phyloP scores from a whole-genome alignment of 2,329 filamentous ascomycete species.

The Botryotinia narcissicola region DNA sequence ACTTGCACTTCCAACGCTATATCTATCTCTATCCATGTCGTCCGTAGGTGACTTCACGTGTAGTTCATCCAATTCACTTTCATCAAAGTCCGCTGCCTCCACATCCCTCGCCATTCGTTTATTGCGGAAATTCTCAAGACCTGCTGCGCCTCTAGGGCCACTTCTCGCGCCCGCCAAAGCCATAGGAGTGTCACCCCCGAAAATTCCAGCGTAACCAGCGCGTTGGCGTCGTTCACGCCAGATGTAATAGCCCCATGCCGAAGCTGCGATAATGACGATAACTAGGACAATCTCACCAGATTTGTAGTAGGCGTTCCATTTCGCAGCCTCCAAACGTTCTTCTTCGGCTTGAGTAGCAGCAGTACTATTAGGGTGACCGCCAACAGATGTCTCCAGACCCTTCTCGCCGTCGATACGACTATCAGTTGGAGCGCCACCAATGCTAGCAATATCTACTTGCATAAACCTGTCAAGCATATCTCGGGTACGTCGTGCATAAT shows the following conservation, averaged over 20 bases:
- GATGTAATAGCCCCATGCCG: conserved; percentile 61
- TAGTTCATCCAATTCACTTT: conserved; percentile 62
- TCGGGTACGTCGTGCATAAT: conserved; percentile 78
- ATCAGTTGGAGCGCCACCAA: conserved; percentile 70
- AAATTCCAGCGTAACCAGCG: conserved; percentile 50
- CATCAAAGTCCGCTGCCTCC: conserved; percentile 64
- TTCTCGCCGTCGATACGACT: conserved; percentile 70
- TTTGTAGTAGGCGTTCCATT: conserved; percentile 69
- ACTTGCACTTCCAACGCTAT: conserved; percentile 57
- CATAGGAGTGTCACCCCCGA: conserved; percentile 36
- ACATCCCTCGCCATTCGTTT: conserved; percentile 52
- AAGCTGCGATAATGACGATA: conserved; percentile 62
- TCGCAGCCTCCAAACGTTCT: conserved; percentile 61
- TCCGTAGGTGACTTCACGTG: conserved; percentile 42
- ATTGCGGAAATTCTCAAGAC: conserved; percentile 49
- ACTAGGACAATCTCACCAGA: conserved; percentile 69
- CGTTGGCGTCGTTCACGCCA: conserved; percentile 60
- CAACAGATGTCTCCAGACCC: conserved; percentile 62
- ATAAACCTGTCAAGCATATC: conserved; percentile 99
- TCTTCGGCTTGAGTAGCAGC: conserved; percentile 61
- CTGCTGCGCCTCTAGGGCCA: conserved; percentile 35
- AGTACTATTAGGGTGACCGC: conserved; percentile 65
- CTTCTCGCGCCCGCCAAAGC: conserved; percentile 33
- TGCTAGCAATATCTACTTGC: conserved; percentile 83
- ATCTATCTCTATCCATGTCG: conserved; percentile 46